Conservation (phyloP, 1,284 basidiomycete species). For the Pseudozyma hubeiensis region DNA sequence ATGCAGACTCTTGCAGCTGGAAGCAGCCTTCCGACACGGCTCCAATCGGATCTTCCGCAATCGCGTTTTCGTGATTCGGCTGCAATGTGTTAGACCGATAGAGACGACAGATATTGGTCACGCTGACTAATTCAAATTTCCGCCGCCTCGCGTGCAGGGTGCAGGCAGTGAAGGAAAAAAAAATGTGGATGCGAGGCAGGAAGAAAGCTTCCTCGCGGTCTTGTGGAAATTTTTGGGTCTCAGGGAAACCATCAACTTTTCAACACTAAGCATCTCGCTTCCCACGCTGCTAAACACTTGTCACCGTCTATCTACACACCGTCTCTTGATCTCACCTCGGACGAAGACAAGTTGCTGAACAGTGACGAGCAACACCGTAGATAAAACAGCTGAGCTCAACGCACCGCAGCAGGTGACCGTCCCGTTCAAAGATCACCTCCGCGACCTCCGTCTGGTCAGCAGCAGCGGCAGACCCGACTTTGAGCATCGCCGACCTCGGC, state of each 20-base stretch:
- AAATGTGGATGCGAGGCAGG: conserved; percentile 1
- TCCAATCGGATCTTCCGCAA: neutral
- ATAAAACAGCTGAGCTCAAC: no score
- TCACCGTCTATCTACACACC: no score
- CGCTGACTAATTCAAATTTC: conserved; percentile 32
- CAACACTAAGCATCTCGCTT: no score
- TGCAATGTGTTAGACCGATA: neutral
- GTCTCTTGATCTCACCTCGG: no score
- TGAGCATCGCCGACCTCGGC: neutral
- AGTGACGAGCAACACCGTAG: no score
- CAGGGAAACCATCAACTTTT: neutral
- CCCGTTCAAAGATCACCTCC: no score
- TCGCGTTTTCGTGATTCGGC: no score
- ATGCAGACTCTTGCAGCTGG: conserved; percentile 14
- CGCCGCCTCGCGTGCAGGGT: conserved; percentile 1
- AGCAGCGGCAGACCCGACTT: no score
- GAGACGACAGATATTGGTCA: conserved; percentile 1
- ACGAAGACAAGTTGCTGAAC: no score
- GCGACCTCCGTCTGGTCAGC: no score
- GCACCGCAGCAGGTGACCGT: no score
- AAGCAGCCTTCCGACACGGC: neutral
- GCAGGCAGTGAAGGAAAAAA: conserved; percentile 4
- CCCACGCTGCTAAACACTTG: no score
- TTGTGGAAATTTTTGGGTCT: conserved; percentile 29
- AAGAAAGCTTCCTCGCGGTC: neutral